Evolutionary conservation across 805 yeast species (phyloP).

Genomic region (Vanderwaltozyma verrucispora): DNA sequence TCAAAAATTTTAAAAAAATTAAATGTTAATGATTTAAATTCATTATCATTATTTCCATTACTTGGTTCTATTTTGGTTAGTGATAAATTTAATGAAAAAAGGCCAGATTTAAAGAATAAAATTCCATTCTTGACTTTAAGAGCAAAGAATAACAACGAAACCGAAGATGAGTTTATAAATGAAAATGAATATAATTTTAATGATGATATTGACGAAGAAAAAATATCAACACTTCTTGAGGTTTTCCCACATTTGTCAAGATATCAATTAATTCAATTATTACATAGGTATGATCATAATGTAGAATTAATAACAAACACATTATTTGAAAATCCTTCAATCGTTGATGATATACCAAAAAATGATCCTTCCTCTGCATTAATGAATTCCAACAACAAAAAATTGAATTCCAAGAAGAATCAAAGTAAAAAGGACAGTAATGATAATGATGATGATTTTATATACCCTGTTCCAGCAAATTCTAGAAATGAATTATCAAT

Average conservation of each 20-base stretch:
- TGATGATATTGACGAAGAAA: slow-evolving; percentile 20
- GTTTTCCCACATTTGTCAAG: slow-evolving; percentile 56
- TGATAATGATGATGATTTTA: slow-evolving; percentile 15
- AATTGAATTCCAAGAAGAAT: background rate
- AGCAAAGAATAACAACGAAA: background rate
- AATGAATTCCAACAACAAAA: background rate
- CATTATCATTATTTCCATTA: slow-evolving; percentile 42
- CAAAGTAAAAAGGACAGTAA: background rate
- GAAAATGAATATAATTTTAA: background rate
- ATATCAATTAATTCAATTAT: slow-evolving; percentile 38
- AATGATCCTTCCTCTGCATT: background rate
- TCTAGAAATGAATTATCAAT: slow-evolving; percentile 4
- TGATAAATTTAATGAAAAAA: slow-evolving; percentile 33
- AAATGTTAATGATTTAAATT: slow-evolving; percentile 33
- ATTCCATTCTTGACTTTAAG: slow-evolving; percentile 35
- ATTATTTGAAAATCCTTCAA: slow-evolving; percentile 52
- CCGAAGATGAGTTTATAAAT: background rate
- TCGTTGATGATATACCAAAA: slow-evolving; percentile 25
- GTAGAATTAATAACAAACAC: slow-evolving; percentile 49
- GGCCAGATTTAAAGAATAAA: slow-evolving; percentile 44
- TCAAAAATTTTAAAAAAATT: slow-evolving; percentile 34
- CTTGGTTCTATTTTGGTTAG: slow-evolving; percentile 45
- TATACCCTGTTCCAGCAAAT: background rate
- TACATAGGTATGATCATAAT: slow-evolving; percentile 38
- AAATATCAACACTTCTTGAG: slow-evolving; percentile 37